Base-by-base conservation (phyloP, 2,329 filamentous ascomycete genomes). In the Aspergillus neoniger region DNA sequence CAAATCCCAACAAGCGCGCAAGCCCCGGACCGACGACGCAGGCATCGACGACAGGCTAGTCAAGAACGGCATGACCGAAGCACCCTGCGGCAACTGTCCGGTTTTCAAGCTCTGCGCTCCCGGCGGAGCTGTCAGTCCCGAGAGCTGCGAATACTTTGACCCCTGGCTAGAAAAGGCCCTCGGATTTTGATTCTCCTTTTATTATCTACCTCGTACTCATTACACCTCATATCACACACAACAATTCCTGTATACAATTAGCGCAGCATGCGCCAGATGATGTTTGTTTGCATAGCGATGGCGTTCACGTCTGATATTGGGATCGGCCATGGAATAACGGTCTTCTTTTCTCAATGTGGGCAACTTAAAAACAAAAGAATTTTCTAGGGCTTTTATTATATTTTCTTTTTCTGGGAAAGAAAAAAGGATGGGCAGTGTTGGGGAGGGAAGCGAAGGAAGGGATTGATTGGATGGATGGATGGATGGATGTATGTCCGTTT, bases 61-160 rank as follows among this genome's bases (percentile, higher is more conserved):
- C n/a, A 76, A 83, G 66, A 96, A 93, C 68, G 91, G 91, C 3
- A 86, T 94, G 66, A 96, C 91, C 1, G 92, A 97, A 75, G 88
- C 90, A 2, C 95, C 95, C 1, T 99, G 95, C 75, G 93, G 94
- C 2, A 84, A 87, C 58, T 99, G 95, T 76, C 95, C 95, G 0
- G 94, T 97, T 2, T 96, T 96, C 74, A 90, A 95, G 60, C 83
- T 98, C 2, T 99, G 95, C 74, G 90, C 91, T 66, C 91, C 96
- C 62, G 92, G 92, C 6, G 94, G 94, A 0, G 91, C 92, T 0
- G 92, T 99, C 21, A 96, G 89, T 70, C 91, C 94, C 0, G 89
- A 87, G 65, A 96, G 90, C 54, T 99, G 95, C 76, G 89, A 92
- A 57, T 99, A 99, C 73, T 97, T 96, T 72, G 85, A 90, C 64